Conservation (phyloP, 306 rosid genomes). For the Corylus avellana region DNA sequence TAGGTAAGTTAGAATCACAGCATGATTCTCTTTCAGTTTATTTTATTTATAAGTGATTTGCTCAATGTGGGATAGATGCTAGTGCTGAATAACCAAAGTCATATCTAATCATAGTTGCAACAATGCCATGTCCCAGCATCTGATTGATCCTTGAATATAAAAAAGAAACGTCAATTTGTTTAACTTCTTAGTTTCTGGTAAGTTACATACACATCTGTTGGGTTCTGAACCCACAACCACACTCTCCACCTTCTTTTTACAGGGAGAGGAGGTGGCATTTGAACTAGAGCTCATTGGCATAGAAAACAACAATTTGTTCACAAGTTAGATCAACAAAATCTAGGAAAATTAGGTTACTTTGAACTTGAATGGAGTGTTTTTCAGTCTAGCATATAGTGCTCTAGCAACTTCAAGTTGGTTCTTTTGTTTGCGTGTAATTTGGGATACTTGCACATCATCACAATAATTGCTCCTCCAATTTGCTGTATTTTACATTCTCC, state of each 20-base stretch:
- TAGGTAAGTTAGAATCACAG: background rate
- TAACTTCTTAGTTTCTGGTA: background rate
- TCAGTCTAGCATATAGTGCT: no score
- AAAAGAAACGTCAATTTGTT: background rate
- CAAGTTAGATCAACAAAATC: no score
- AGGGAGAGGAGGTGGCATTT: background rate
- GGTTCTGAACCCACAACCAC: background rate
- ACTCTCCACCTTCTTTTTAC: background rate
- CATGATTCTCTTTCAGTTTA: background rate
- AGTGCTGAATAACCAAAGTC: background rate
- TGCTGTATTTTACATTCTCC: no score
- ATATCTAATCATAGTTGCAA: background rate
- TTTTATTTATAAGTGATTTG: background rate
- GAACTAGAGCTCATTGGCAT: background rate
- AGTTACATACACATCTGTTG: background rate
- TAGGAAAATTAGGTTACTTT: no score
- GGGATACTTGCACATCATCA: background rate
- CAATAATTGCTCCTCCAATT: background rate
- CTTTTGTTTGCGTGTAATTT: background rate
- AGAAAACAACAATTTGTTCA: background rate
- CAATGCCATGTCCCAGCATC: background rate
- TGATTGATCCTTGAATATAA: background rate
- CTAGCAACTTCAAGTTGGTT: no score
- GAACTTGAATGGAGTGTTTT: no score
- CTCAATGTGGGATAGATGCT: background rate